Evolutionary conservation across 306 rosid species (phyloP), one percentile per base, ranked within the genome.

Genomic region (Quercus variabilis): DNA sequence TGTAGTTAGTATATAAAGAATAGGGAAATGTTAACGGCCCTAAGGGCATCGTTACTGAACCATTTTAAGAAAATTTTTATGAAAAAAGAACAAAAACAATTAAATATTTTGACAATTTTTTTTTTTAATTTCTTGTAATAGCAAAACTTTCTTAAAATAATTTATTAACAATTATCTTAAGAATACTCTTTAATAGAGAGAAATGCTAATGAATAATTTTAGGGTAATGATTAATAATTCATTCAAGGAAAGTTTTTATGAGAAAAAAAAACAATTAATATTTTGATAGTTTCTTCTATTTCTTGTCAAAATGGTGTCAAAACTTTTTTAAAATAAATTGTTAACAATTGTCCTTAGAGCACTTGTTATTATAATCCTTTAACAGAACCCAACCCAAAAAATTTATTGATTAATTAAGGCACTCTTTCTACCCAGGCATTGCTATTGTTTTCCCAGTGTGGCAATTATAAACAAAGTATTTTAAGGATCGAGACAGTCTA

Each of bases 311-410:
- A 0, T 41, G 1, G 1, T 41, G 0, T 41, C 3, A 41, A 41
- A 41, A 41, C 0, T 41, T 8, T 41, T 0, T 0, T 41, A 41
- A 41, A 41, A 41, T 6, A 0, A 0, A 38, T 38, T 38, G 1
- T 38, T 38, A 6, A 6, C 0, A 2, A 6, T 6, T 6, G 0
- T 0, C 9, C 10, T 38, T 6, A 38, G 0, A 38, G 0, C 2
- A 6, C 2, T 0, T 0, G 0, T 1, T 2, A 6, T 2, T 0
- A 1, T 6, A 1, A 5, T 0, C 1, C 2, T 5, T 0, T 35
- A 35, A 5, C 2, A 35, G 2, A 35, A 35, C 41, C 41, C 41
- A 35, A 1, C 1, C 41, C 41, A 1, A 35, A 33, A 35, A 35
- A 2, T 35, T 1, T 35, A 35, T 5, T 35, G 41, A 35, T 35